Percentiles rank a stretch among this genome's conserved stretches.
Evolutionary conservation across 2,329 filamentous ascomycete species (phyloP).

Genomic region (Diaporthe helianthi): DNA sequence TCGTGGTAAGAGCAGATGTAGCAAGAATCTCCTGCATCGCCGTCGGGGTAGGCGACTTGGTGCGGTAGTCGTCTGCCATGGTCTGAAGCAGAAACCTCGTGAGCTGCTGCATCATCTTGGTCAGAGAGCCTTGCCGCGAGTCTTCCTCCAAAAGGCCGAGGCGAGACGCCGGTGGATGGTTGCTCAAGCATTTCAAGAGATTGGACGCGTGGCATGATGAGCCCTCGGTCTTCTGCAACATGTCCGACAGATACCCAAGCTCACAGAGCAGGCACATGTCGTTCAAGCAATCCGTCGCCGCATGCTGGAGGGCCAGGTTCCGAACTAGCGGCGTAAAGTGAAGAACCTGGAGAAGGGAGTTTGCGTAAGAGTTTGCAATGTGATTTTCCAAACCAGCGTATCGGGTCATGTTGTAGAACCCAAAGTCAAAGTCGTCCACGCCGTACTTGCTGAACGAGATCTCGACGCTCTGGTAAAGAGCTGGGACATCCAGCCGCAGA

Average conservation of each 20-base stretch:
- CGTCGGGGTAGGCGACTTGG: constrained; percentile 66
- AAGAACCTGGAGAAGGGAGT: constrained; percentile 88
- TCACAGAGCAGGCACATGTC: constrained; percentile 92
- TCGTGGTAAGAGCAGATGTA: constrained; percentile 74
- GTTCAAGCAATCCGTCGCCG: constrained; percentile 81
- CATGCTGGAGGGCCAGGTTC: constrained; percentile 88
- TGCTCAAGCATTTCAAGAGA: constrained; percentile 86
- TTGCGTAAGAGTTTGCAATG: constrained; percentile 96
- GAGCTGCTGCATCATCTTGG: constrained; percentile 83
- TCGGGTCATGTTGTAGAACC: constrained; percentile 93
- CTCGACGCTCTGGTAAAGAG: constrained; percentile 91
- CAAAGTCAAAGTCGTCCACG: constrained; percentile 99
- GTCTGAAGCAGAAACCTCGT: constrained; percentile 86
- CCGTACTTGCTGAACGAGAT: constrained; percentile 99
- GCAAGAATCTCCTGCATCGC: constrained; percentile 79
- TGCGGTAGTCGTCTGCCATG: constrained; percentile 77
- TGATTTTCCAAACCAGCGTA: constrained; percentile 96
- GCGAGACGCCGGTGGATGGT: constrained; percentile 77
- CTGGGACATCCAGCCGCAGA: constrained; percentile 80
- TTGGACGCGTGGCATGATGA: constrained; percentile 97
- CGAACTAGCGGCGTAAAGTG: constrained; percentile 88
- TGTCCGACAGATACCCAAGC: constrained; percentile 94
- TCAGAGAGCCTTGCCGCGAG: constrained; percentile 73
- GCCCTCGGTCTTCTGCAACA: constrained; percentile 94
- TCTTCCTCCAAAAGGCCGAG: constrained; percentile 88